Evolutionary conservation across 2,329 filamentous ascomycete genomes (phyloP).

Genomic region (Trichocomaceae sp.): DNA sequence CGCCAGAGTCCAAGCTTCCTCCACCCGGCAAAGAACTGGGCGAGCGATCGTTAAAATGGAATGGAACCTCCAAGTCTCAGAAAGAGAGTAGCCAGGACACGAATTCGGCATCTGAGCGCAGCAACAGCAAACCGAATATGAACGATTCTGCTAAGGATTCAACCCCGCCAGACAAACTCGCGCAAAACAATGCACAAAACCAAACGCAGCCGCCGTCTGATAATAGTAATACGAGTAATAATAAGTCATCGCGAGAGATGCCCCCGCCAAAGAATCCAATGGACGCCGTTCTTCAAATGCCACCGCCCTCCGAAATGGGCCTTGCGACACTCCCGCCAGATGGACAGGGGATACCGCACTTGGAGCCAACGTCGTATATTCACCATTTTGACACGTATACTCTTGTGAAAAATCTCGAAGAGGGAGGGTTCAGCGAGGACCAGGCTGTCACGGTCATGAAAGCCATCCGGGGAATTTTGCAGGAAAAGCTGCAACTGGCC

Average conservation of each 20-base stretch:
- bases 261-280: conserved; percentile 22
- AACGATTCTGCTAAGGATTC: background rate
- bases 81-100: conserved; percentile 8
- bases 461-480: conserved; percentile 69
- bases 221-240: too few species aligned
- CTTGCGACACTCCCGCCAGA: conserved; percentile 24
- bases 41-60: conserved; percentile 14
- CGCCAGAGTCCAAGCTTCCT: conserved; percentile 36
- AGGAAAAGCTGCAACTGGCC: conserved; percentile 73
- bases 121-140: background rate
- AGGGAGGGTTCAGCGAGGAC: conserved; percentile 61
- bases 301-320: conserved; percentile 31
- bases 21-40: conserved; percentile 24
- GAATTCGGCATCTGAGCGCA: background rate
- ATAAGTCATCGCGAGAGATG: conserved; percentile 4
- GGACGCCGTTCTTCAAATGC: conserved; percentile 38
- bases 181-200: background rate
- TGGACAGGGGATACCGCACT: conserved; percentile 54
- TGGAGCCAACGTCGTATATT: conserved; percentile 67
- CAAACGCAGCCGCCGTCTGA: background rate
- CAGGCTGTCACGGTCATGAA: conserved; percentile 91
- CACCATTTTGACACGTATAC: conserved; percentile 96
- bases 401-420: conserved; percentile 71
- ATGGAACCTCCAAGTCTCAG: conserved; percentile 9
- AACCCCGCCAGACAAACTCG: background rate